Evolutionary conservation across 129 eudicot species (phyloP).

Genomic region (Artemisia argyi): DNA sequence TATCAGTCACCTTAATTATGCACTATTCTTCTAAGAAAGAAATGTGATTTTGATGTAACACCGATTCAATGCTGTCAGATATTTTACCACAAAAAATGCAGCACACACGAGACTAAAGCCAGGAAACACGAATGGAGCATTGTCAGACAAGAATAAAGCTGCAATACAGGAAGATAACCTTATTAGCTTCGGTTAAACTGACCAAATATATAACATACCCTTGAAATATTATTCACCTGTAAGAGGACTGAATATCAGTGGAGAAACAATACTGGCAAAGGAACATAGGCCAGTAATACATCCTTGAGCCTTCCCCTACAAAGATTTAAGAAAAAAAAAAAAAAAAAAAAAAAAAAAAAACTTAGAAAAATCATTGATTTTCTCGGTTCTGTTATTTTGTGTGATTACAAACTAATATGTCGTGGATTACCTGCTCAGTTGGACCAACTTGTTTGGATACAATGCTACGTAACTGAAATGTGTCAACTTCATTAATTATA

Average conservation of each 20-base stretch:
- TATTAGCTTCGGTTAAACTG: conserved; percentile 11
- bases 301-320: conserved; percentile 83
- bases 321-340: no score
- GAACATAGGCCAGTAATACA: conserved; percentile 83
- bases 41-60: conserved; percentile 17
- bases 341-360: background rate
- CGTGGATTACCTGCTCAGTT: conserved; percentile 67
- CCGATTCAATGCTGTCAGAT: background rate
- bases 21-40: background rate
- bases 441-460: conserved; percentile 92
- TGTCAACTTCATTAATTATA: background rate
- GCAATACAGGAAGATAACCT: conserved; percentile 8
- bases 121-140: conserved; percentile 85
- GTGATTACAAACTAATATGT: background rate
- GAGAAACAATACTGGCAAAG: conserved; percentile 67
- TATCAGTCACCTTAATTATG: background rate
- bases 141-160: conserved; percentile 81
- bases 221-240: conserved; percentile 24
- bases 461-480: conserved; percentile 74
- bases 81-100: conserved; percentile 60
- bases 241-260: conserved; percentile 66
- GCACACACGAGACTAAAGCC: conserved; percentile 84
- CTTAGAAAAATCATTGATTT: background rate
- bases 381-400: background rate
- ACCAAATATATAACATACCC: background rate